Percentiles rank a stretch among this genome's conserved stretches.
Conservation (phyloP, 2,329 filamentous ascomycete genomes). For the Neonectria punicea region DNA sequence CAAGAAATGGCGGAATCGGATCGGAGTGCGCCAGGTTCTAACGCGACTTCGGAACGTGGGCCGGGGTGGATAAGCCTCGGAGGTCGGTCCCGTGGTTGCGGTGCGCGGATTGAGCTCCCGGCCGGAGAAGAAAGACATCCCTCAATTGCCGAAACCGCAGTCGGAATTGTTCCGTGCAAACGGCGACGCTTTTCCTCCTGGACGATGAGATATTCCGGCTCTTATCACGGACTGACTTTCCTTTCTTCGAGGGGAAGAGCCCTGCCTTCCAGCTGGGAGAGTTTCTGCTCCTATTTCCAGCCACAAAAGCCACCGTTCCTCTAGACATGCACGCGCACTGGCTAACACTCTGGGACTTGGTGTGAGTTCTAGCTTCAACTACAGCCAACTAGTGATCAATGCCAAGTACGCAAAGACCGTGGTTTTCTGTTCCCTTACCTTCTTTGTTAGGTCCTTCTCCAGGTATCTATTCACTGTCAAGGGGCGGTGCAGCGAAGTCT, state of each 20-base stretch:
- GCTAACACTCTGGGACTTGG: too few species aligned
- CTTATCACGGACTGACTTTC: too few species aligned
- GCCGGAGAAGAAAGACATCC: neutral
- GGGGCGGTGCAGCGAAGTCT: neutral
- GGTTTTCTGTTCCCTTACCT: neutral
- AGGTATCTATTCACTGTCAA: neutral
- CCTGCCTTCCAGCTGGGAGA: neutral
- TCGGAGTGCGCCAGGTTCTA: neutral
- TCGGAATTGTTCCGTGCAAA: conserved; percentile 3
- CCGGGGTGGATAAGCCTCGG: conserved; percentile 41
- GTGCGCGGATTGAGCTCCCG: conserved; percentile 16
- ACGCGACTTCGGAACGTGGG: conserved; percentile 35
- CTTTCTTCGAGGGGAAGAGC: too few species aligned
- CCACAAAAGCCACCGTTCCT: too few species aligned
- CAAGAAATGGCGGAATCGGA: conserved; percentile 7
- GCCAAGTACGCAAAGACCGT: neutral
- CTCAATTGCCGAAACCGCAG: neutral
- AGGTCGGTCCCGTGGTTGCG: conserved; percentile 31
- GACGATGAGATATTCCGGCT: neutral
- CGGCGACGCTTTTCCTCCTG: neutral
- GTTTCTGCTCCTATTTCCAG: neutral
- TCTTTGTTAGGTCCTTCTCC: neutral
- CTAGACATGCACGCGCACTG: too few species aligned
- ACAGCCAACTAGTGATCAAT: neutral
- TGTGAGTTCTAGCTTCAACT: neutral